phyloP scores from a whole-genome alignment of 352 stramenopile species.

The Globisporangium rhizosaccharum region DNA sequence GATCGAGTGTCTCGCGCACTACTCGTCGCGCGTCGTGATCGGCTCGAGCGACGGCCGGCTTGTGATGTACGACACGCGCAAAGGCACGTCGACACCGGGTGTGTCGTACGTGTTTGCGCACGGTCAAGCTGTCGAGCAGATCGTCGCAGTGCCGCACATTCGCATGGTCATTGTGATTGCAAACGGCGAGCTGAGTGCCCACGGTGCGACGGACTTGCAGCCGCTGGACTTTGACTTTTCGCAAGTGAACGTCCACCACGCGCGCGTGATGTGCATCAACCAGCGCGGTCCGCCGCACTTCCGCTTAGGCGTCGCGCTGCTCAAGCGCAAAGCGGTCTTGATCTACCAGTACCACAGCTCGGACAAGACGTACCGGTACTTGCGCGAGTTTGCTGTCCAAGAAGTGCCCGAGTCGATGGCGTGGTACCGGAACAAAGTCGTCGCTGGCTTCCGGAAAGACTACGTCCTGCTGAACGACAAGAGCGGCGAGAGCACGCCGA shows the following conservation, averaged over 20 bases:
- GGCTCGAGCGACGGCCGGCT: constrained; percentile 74
- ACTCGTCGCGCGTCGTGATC: constrained; percentile 83
- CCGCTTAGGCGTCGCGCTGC: constrained; percentile 60
- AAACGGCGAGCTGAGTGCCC: constrained; percentile 65
- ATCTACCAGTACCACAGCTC: constrained; percentile 83
- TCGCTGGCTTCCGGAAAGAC: constrained; percentile 68
- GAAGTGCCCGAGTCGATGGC: constrained; percentile 72
- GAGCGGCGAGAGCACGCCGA: constrained; percentile 57
- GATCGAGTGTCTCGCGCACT: constrained; percentile 82
- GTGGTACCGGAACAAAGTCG: constrained; percentile 88
- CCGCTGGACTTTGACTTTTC: constrained; percentile 76
- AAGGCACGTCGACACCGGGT: constrained; percentile 51
- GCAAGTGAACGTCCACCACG: constrained; percentile 63
- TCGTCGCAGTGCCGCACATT: constrained; percentile 82
- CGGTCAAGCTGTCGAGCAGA: constrained; percentile 67
- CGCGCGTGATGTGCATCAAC: constrained; percentile 75
- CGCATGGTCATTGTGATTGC: constrained; percentile 82
- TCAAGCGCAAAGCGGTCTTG: constrained; percentile 57
- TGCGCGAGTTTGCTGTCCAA: constrained; percentile 72
- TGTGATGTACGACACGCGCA: constrained; percentile 86
- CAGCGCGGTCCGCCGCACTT: constrained; percentile 82
- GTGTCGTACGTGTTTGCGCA: constrained; percentile 72
- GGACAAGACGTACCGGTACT: constrained; percentile 74
- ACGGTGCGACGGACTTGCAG: constrained; percentile 78
- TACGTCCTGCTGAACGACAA: constrained; percentile 85